Percentiles rank a stretch among this genome's conserved stretches.
phyloP scores from a whole-genome alignment of 2,329 filamentous ascomycete species.

The Coniochaeta hoffmannii region DNA sequence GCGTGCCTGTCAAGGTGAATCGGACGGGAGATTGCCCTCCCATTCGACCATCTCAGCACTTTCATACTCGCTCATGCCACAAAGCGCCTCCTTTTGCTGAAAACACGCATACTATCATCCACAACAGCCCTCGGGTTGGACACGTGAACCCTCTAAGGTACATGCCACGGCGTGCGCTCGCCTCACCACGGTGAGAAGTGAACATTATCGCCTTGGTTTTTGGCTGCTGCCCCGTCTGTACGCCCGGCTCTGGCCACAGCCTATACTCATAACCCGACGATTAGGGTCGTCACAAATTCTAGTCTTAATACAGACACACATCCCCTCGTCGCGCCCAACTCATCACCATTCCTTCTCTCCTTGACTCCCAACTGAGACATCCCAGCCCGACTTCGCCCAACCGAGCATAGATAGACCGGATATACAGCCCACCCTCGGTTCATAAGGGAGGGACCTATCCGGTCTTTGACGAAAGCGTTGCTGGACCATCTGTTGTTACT shows the following conservation, averaged over 20 bases:
- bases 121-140: neutral
- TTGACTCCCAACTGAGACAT: neutral
- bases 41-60: neutral
- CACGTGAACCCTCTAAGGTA: neutral
- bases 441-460: neutral
- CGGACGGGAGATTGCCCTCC: neutral
- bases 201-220: neutral
- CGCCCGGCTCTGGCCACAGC: neutral
- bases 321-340: neutral
- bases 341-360: neutral
- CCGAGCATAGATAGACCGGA: neutral
- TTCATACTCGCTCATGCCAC: neutral
- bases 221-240: neutral
- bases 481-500: neutral
- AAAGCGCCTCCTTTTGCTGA: neutral
- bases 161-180: neutral
- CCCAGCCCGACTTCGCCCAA: neutral
- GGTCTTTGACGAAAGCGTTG: neutral
- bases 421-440: neutral
- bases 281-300: neutral
- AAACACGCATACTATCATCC: neutral
- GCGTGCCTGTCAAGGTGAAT: neutral
- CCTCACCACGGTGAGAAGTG: slow-evolving; percentile 1
- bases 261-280: neutral
- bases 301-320: neutral